Evolutionary conservation across 345 rosid species (phyloP), one percentile per base, ranked within the genome.

Genomic region (Eucalyptus pauciflora): DNA sequence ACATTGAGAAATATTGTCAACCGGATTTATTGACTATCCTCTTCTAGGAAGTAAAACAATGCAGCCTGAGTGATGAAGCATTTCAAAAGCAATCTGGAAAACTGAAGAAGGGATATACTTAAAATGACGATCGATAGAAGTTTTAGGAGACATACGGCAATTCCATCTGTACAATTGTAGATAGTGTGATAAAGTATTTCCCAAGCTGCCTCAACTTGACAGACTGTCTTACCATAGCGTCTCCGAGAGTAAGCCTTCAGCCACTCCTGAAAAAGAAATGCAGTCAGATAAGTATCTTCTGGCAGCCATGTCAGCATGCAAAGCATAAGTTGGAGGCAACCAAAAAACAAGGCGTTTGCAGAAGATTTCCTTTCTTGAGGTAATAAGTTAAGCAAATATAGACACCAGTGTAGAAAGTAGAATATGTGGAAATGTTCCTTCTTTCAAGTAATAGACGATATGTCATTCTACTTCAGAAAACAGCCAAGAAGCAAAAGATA

Each of bases 121-220:
- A 41, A 37, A 24, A 76, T 76, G 85, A 76, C 4, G 8, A 76
- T 76, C 7, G 10, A 20, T 41, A 41, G 85, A 6, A 51, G 64
- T 83, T 67, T 87, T 14, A 43, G 86, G 87, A 87, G 89, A 94
- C 96, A n/a, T 96, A 97, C 99, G 62, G 96, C 95, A 48, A 94
- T 91, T 91, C 94, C 95, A 83, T 97, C 99, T 45, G 97, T 94
- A 91, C 99, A 96, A 83, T 94, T 96, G 96, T 97, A 97, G 89
- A 97, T 86, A 45, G 99, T 96, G 93, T 45, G 95, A 92, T 95
- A 93, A 31, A 97, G 95, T 91, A 96, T 95, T 85, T 95, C 91
- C 99, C 99, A 97, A 85, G 99, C 98, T 64, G 94, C 94, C 90
- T 93, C 94, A 46, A 91, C 89, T 87, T 92, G 91, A 91, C 25